Conservation (phyloP, 2,329 filamentous ascomycete genomes). For the Clonostachys rosea region DNA sequence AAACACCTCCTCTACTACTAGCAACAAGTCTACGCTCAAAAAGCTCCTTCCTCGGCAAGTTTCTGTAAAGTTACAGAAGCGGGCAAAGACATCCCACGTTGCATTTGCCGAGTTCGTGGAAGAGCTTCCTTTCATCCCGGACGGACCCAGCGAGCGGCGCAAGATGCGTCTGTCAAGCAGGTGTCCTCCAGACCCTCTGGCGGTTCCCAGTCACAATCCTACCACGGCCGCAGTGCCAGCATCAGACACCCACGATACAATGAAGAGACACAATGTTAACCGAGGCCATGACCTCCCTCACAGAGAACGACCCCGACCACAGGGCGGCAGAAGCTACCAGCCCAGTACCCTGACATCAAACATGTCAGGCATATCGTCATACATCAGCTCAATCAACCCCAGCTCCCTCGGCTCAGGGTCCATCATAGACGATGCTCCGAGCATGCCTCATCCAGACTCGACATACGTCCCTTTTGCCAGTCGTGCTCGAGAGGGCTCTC, state of each 20-base stretch:
- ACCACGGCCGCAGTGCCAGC: background rate
- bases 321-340: slow-evolving; percentile 29
- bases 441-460: slow-evolving; percentile 59
- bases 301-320: slow-evolving; percentile 17
- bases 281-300: background rate
- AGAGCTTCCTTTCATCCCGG: slow-evolving; percentile 44
- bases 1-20: too few relatives aligned
- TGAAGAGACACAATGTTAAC: background rate
- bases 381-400: slow-evolving; percentile 25
- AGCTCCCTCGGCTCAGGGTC: slow-evolving; percentile 18
- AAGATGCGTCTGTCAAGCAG: slow-evolving; percentile 20
- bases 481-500: slow-evolving; percentile 25
- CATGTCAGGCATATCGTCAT: background rate
- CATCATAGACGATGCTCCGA: slow-evolving; percentile 49
- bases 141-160: slow-evolving; percentile 36
- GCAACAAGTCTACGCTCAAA: too few relatives aligned
- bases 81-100: slow-evolving; percentile 15
- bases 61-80: slow-evolving; percentile 47
- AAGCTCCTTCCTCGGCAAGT: background rate
- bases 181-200: slow-evolving; percentile 10
- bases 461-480: slow-evolving; percentile 56
- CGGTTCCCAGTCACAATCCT: background rate
- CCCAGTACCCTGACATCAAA: slow-evolving; percentile 44
- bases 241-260: background rate
- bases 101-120: slow-evolving; percentile 21